Percentiles rank a stretch among this genome's conserved stretches.
phyloP scores from a whole-genome alignment of 306 rosid species.

The Trichosanthes truncata region DNA sequence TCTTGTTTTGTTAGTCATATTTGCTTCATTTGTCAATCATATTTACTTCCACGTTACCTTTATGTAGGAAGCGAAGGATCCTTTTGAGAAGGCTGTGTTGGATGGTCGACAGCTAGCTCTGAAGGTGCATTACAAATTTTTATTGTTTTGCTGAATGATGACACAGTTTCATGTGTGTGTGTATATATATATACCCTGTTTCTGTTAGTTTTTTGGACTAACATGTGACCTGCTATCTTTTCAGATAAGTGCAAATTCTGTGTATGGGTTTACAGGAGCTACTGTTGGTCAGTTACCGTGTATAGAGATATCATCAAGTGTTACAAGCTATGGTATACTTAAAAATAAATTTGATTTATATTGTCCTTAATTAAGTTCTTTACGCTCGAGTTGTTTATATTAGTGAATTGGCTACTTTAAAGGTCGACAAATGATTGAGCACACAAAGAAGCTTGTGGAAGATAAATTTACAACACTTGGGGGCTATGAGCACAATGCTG shows the following conservation, averaged over 20 bases:
- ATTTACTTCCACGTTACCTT: conserved; percentile 10
- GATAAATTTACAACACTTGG: conserved; percentile 63
- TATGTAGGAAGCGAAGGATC: conserved; percentile 79
- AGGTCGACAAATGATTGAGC: conserved; percentile 99
- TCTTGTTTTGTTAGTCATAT: not conserved
- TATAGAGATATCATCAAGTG: conserved; percentile 95
- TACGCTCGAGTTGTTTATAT: conserved; percentile 6
- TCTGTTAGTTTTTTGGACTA: conserved; percentile 6
- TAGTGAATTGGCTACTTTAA: conserved; percentile 22
- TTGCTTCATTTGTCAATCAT: not conserved
- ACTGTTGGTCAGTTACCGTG: conserved; percentile 92
- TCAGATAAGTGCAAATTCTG: conserved; percentile 96
- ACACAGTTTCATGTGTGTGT: not conserved
- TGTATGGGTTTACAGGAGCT: conserved; percentile 97
- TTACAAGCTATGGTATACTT: conserved; percentile 92
- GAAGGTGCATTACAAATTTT: conserved; percentile 40
- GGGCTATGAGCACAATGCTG: conserved; percentile 81
- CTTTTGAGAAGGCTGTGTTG: conserved; percentile 89
- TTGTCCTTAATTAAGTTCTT: not conserved
- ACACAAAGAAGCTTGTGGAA: conserved; percentile 74
- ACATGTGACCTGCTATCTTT: conserved; percentile 9
- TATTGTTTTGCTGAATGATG: not conserved
- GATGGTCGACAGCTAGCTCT: conserved; percentile 94
- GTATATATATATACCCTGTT: not conserved
- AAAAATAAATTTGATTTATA: conserved; percentile 1